These are phyloP conservation scores for Aureobasidium sp. DNA, from an alignment of 2,329 filamentous ascomycete genomes.

Conservation along the genomic window DNA sequence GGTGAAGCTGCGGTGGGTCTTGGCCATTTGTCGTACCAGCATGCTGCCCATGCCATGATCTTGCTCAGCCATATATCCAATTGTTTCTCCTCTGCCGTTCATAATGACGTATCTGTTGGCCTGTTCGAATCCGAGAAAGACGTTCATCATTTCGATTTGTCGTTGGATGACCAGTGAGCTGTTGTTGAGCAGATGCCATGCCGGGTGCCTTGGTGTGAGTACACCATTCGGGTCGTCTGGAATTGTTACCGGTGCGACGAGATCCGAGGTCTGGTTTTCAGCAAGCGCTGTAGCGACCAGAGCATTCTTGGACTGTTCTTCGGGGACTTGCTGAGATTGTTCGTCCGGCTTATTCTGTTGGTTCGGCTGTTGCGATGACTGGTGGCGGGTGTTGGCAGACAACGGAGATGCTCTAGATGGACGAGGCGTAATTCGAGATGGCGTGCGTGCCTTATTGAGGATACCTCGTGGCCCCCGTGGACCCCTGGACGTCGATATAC, in stretches of 20 bases:
- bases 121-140: conserved; percentile 58
- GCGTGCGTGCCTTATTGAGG: conserved; percentile 5
- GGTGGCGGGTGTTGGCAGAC: background rate
- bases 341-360: conserved; percentile 1
- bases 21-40: conserved; percentile 51
- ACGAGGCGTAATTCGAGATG: background rate
- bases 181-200: conserved; percentile 49
- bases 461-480: conserved; percentile 18
- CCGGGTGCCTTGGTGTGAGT: conserved; percentile 50
- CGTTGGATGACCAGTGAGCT: conserved; percentile 54
- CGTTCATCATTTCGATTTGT: conserved; percentile 58
- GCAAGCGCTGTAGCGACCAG: conserved; percentile 38
- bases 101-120: conserved; percentile 59
- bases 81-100: conserved; percentile 53
- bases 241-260: conserved; percentile 53
- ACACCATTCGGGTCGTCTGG: conserved; percentile 53
- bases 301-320: conserved; percentile 27
- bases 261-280: conserved; percentile 36
- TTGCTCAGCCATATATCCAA: conserved; percentile 57
- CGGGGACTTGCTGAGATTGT: conserved; percentile 15
- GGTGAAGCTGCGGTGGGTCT: conserved; percentile 55
- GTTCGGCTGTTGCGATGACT: conserved; percentile 5
- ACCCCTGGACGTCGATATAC: conserved; percentile 10
- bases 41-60: conserved; percentile 50
- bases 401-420: background rate